Evolutionary conservation across 108 stramenopile genomes (phyloP), one percentile per base, ranked within the genome.

Genomic region (Cyclotella choctawhatcheeana): DNA sequence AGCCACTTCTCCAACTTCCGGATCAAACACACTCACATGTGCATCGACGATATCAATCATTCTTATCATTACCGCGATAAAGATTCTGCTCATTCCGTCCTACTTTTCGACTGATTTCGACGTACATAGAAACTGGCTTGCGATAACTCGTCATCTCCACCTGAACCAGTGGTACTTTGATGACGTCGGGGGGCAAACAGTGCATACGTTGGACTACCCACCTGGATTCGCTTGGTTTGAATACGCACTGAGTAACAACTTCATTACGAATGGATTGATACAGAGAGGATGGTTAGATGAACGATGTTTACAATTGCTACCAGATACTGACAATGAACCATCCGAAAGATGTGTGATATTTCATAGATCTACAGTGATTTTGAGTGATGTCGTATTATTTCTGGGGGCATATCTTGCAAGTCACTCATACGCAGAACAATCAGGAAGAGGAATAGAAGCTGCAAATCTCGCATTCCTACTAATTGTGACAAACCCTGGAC

Each of bases 91-190:
- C 27, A 75, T 88, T 26, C 91, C 89, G 32, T 50, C 90, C 26
- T 96, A 96, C 73, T 73, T 77, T 56, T 90, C 89, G n/a, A 95
- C 96, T 5, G 96, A 97, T 66, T 95, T 95, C 74, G 89, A 96
- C 70, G 98, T 99, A 1, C 98, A 99, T 79, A 91, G 96, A 4
- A 97, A 97, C 72, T 99, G 98, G 98, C 81, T 97, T 22, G 95
- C 97, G 27, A 80, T 99, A 22, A 98, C 98, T 3, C 70, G 73
- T 43, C 86, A 94, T 25, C 54, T 84, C 14, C 91, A 90, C 5
- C 20, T 95, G 1, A 60, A 48, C 17, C 67, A 91, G 52, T 99
- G 98, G 98, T 99, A 99, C 81, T 94, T 83, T 61, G 93, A 97
- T 44, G 82, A 96, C 48, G 65, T 79, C 40, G 63, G 86, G 18